Evolutionary conservation across 2,329 filamentous ascomycete genomes (phyloP), one percentile per base, ranked within the genome.

Genomic region (Botryotinia globosa): DNA sequence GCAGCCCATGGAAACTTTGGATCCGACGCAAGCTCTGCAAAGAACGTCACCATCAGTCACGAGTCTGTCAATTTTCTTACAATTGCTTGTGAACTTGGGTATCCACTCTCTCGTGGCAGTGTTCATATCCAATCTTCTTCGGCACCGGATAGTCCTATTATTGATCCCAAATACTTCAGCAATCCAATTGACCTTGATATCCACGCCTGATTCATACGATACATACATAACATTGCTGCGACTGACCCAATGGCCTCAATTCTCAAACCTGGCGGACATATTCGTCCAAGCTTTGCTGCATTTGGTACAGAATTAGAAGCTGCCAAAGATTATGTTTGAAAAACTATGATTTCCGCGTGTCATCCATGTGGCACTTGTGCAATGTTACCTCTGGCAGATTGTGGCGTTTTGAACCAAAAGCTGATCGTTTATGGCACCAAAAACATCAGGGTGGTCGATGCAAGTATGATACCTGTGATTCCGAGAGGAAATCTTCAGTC

Each of bases 21-120:
- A 51, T 54, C 66, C 8, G 42, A 70, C 20, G 54, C 39, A 45
- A 32, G 39, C 4, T 59, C 68, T 20, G 64, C 29, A 25, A 70
- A 62, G 29, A 58, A 59, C 22, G 22, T 45, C 20, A 45, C 58
- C 20, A 32, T 39, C 3, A 70, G 34, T 29, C 20, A 39, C 61
- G 44, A 61, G 42, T 29, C 79, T 77, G 87, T 87, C 0, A 82
- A 83, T 77, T 87, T 87, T 79, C 81, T 88, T 72, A 89, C 86
- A 1, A 84, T 90, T 1, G 85, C 90, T 20, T 74, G 77, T 1
- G 77, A 81, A 29, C 80, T 82, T 75, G 80, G 79, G 14, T 76
- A 83, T 73, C 79, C 82, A 0, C 80, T 84, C 54, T 84, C 83
- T 0, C 81, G 83, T n/a, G 84, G 84, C 2, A 81, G 74, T 20